Evolutionary conservation across 1,139 yeast species (phyloP).

Genomic region (Kodamaea fungicola): DNA sequence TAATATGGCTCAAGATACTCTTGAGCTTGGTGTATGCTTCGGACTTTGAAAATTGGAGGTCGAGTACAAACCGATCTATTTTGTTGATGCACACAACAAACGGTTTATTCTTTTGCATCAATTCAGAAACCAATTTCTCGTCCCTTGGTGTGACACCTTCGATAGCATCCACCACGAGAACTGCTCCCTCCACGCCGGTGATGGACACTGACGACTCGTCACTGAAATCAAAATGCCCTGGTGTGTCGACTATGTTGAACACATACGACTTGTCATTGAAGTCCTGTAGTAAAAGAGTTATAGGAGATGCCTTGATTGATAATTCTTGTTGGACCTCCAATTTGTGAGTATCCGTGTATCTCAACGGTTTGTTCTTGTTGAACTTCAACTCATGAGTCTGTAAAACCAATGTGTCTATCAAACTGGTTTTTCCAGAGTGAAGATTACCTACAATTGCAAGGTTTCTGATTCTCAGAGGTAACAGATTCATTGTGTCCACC

Average conservation of each 20-base stretch:
- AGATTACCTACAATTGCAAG: constrained; percentile 79
- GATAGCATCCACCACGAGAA: constrained; percentile 76
- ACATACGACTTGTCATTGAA: constrained; percentile 53
- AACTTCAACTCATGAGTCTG: constrained; percentile 52
- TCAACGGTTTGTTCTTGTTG: constrained; percentile 35
- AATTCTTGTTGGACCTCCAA: constrained; percentile 71
- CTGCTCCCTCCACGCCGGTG: constrained; percentile 59
- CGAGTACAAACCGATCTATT: constrained; percentile 76
- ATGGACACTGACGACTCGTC: constrained; percentile 69
- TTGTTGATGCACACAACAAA: constrained; percentile 72
- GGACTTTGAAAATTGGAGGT: constrained; percentile 66
- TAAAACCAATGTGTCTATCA: constrained; percentile 64
- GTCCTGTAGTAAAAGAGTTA: constrained; percentile 61
- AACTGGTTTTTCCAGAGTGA: constrained; percentile 84
- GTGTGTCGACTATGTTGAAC: constrained; percentile 73
- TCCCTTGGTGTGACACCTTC: constrained; percentile 71
- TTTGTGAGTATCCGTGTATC: constrained; percentile 69
- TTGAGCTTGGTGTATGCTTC: constrained; percentile 73
- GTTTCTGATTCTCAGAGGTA: constrained; percentile 71
- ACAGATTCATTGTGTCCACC: constrained; percentile 36
- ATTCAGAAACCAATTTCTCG: constrained; percentile 45
- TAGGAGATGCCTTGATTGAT: constrained; percentile 61
- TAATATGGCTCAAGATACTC: constrained; percentile 60
- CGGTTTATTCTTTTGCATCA: constrained; percentile 46
- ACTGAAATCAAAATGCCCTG: constrained; percentile 83